These are phyloP conservation scores for Lolium rigidum DNA, from an alignment of 176 grass and related monocot species.

Conservation along the genomic window DNA sequence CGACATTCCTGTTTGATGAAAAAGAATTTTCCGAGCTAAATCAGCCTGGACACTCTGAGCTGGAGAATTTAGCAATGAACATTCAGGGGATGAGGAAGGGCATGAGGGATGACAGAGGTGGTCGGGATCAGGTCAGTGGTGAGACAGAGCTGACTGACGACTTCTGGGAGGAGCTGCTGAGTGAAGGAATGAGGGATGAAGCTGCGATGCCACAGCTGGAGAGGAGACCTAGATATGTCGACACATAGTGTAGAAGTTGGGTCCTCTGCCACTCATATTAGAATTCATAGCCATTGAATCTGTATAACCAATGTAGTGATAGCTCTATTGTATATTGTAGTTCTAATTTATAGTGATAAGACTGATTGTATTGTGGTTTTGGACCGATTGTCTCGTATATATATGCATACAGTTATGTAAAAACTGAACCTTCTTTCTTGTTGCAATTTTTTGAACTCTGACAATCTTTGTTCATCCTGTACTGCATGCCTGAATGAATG, in stretches of 20 bases:
- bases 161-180: slow-evolving; percentile 80
- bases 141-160: slow-evolving; percentile 51
- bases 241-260: slow-evolving; percentile 44
- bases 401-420: slow-evolving; percentile 22
- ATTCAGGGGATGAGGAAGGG: slow-evolving; percentile 45
- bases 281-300: background rate
- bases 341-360: background rate
- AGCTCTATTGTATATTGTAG: slow-evolving; percentile 5
- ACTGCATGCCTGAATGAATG: background rate
- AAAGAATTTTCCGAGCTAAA: slow-evolving; percentile 33
- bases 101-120: background rate
- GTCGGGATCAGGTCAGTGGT: background rate
- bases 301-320: background rate
- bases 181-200: slow-evolving; percentile 55
- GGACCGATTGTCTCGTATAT: background rate
- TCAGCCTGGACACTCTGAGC: slow-evolving; percentile 34
- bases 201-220: background rate
- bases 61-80: slow-evolving; percentile 59
- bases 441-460: slow-evolving; percentile 1
- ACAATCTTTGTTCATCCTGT: background rate
- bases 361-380: slow-evolving; percentile 5
- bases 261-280: slow-evolving; percentile 28
- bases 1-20: slow-evolving; percentile 19
- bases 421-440: slow-evolving; percentile 2
- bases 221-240: slow-evolving; percentile 24